Conservation (phyloP, 2,329 filamentous ascomycete species). For the Metarhizium robertsii region DNA sequence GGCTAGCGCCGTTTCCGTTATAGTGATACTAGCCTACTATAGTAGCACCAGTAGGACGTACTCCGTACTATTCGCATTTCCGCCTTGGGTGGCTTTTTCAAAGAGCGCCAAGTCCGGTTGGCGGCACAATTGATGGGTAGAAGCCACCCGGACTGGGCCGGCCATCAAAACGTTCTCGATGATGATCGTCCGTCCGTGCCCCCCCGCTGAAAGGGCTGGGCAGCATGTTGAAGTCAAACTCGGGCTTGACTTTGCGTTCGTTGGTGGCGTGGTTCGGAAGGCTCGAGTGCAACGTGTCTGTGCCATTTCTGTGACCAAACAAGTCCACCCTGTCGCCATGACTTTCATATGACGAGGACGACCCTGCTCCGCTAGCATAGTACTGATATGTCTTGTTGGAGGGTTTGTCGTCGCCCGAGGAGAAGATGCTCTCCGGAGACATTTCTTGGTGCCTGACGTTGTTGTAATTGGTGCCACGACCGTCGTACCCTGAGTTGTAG, state of each 20-base stretch:
- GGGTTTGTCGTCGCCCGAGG: slow-evolving; percentile 40
- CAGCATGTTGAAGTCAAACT: slow-evolving; percentile 34
- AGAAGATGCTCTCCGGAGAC: slow-evolving; percentile 40
- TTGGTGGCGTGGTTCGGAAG: slow-evolving; percentile 9
- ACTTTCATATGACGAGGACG: slow-evolving; percentile 40
- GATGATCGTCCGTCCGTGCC: slow-evolving; percentile 23
- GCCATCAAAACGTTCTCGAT: slow-evolving; percentile 41
- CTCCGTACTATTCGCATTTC: too few relatives aligned
- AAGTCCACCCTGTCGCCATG: slow-evolving; percentile 40
- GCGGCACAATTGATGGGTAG: slow-evolving; percentile 41
- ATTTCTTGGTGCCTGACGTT: slow-evolving; percentile 39
- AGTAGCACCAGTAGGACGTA: too few relatives aligned
- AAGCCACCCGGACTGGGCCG: slow-evolving; percentile 42
- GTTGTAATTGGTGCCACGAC: slow-evolving; percentile 27
- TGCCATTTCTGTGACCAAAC: slow-evolving; percentile 31
- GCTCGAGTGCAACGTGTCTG: slow-evolving; percentile 25
- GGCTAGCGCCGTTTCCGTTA: slow-evolving; percentile 1
- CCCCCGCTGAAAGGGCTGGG: slow-evolving; percentile 32
- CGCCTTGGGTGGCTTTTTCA: slow-evolving; percentile 26
- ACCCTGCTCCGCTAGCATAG: slow-evolving; percentile 28
- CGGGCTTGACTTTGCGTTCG: slow-evolving; percentile 36
- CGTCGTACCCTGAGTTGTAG: slow-evolving; percentile 18
- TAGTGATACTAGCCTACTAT: background rate
- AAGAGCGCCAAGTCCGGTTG: slow-evolving; percentile 28
- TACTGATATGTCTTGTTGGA: slow-evolving; percentile 43